A percentile compares a stretch with the other conserved stretches of the same genome.
phyloP scores from a whole-genome alignment of 345 rosid species.

The Populus deltoides region DNA sequence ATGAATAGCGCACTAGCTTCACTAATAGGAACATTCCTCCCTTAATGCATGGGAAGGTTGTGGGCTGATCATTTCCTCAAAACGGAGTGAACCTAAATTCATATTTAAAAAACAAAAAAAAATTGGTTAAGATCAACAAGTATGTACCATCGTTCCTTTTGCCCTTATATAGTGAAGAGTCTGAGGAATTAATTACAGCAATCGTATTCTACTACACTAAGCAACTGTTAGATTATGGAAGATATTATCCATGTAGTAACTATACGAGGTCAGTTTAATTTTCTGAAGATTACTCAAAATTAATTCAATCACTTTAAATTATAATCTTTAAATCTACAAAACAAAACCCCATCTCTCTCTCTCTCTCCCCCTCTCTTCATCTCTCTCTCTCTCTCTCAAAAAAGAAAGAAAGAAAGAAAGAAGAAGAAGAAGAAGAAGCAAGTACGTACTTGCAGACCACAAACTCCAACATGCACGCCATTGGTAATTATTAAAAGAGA shows the following conservation, averaged over 20 bases:
- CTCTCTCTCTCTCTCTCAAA: too few species aligned
- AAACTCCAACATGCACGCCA: not conserved
- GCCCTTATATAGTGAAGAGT: not conserved
- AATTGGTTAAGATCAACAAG: not conserved
- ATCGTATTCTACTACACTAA: not conserved
- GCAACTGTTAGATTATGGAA: not conserved
- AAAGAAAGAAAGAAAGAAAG: too few species aligned
- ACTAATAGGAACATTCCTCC: not conserved
- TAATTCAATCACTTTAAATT: not conserved
- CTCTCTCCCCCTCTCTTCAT: too few species aligned
- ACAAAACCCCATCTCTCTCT: too few species aligned
- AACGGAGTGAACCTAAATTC: too few species aligned
- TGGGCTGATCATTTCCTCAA: not conserved
- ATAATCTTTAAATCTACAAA: too few species aligned
- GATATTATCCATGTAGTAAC: not conserved
- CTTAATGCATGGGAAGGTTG: not conserved
- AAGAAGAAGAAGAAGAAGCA: too few species aligned
- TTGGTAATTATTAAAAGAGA: not conserved
- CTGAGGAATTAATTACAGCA: not conserved
- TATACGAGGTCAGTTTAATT: too few species aligned
- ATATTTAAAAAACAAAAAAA: too few species aligned
- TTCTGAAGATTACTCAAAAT: not conserved
- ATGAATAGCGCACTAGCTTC: not conserved
- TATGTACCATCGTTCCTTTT: not conserved
- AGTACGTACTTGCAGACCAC: not conserved